Conservation (phyloP, 1,139 yeast genomes). For the Protomyces macrosporus region DNA sequence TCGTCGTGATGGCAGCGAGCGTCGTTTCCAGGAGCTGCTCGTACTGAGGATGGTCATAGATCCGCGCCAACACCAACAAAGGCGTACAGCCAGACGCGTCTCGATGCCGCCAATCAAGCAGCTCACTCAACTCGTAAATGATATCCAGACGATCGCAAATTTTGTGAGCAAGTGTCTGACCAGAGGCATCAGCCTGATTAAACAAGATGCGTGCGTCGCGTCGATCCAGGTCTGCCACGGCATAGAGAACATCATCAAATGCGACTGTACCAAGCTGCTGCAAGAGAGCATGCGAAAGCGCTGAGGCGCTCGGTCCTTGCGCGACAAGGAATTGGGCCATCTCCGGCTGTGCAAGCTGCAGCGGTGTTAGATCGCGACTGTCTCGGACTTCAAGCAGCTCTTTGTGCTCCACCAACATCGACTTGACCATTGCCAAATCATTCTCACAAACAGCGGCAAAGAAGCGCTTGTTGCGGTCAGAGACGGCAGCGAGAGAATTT, state of each 20-base stretch:
- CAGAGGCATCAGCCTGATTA: constrained; percentile 48
- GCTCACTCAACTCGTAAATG: constrained; percentile 52
- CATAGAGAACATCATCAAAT: neutral
- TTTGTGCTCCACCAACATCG: constrained; percentile 21
- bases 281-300: neutral
- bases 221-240: constrained; percentile 1
- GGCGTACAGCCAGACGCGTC: constrained; percentile 77
- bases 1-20: constrained; percentile 39
- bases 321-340: constrained; percentile 2
- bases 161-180: constrained; percentile 68
- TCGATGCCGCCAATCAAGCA: constrained; percentile 63
- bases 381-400: constrained; percentile 30
- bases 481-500: constrained; percentile 44
- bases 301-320: constrained; percentile 2
- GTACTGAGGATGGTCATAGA: constrained; percentile 74
- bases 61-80: constrained; percentile 64
- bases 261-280: neutral
- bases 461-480: constrained; percentile 49
- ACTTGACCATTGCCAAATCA: constrained; percentile 22
- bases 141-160: constrained; percentile 56
- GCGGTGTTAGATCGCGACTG: constrained; percentile 1
- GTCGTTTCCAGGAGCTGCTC: constrained; percentile 47
- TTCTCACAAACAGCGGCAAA: constrained; percentile 49
- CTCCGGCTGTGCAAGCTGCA: constrained; percentile 1
- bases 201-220: constrained; percentile 50